Conservation (phyloP, 2,329 filamentous ascomycete species). For the Calonectria pauciramosa region DNA sequence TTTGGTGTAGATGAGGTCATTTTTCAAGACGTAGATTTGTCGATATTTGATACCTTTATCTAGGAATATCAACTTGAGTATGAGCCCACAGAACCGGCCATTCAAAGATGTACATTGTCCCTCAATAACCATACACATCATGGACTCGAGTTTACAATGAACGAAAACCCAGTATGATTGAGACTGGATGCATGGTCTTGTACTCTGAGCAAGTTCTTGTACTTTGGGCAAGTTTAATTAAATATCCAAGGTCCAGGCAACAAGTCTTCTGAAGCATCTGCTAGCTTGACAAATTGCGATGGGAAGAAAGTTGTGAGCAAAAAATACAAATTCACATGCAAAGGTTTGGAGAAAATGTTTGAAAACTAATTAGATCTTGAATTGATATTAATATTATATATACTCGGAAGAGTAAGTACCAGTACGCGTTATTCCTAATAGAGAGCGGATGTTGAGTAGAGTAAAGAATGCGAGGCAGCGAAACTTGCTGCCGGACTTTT, state of each 20-base stretch:
- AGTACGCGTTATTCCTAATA: conserved; percentile 2
- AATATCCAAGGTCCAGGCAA: too few species aligned
- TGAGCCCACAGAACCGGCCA: too few species aligned
- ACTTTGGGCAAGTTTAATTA: too few species aligned
- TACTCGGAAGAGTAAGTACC: not conserved
- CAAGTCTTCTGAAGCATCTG: too few species aligned
- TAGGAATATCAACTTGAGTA: not conserved
- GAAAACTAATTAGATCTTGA: not conserved
- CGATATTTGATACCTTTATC: conserved; percentile 46
- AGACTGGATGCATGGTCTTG: too few species aligned
- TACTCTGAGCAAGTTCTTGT: too few species aligned
- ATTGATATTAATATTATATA: conserved; percentile 4
- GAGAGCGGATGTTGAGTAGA: not conserved
- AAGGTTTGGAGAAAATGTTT: not conserved
- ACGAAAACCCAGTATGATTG: too few species aligned
- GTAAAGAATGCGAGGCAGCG: not conserved
- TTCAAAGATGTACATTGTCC: too few species aligned
- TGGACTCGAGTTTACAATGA: too few species aligned
- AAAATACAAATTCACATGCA: not conserved
- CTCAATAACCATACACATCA: too few species aligned
- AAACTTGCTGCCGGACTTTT: not conserved
- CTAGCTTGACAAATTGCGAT: too few species aligned
- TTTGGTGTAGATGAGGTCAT: conserved; percentile 40
- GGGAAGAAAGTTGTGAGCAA: too few species aligned
- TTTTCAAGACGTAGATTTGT: conserved; percentile 47